Evolutionary conservation across 2,329 filamentous ascomycete species (phyloP).

Genomic region (Cladosporium sp.): DNA sequence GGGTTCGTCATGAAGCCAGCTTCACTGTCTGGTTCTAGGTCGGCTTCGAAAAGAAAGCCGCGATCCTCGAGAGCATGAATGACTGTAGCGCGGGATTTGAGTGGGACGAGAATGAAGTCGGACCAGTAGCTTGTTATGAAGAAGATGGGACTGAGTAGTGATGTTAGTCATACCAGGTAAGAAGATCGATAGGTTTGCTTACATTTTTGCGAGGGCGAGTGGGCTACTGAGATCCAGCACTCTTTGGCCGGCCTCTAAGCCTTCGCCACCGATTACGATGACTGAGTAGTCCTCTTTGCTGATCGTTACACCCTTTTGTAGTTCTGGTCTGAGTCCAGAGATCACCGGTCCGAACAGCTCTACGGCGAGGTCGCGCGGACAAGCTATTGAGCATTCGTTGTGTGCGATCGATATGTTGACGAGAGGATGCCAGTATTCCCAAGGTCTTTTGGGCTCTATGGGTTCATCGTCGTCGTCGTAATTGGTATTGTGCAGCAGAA

Average conservation of each 20-base stretch:
- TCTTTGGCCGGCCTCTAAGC: conserved; percentile 83
- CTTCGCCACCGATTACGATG: conserved; percentile 84
- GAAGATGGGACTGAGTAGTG: conserved; percentile 67
- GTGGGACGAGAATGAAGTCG: conserved; percentile 90
- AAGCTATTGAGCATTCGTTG: conserved; percentile 88
- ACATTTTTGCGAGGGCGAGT: conserved; percentile 84
- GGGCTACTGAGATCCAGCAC: conserved; percentile 90
- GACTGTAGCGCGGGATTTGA: conserved; percentile 68
- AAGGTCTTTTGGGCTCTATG: conserved; percentile 33
- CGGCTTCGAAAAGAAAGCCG: conserved; percentile 78
- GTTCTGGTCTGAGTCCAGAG: conserved; percentile 51
- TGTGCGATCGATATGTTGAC: conserved; percentile 91
- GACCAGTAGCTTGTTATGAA: conserved; percentile 99
- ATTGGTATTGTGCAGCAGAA: conserved; percentile 56
- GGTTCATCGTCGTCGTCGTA: conserved; percentile 40
- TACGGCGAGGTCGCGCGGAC: conserved; percentile 69
- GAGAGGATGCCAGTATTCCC: conserved; percentile 65
- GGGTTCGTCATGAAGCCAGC: conserved; percentile 46
- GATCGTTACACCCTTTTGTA: conserved; percentile 57
- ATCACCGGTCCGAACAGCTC: conserved; percentile 73
- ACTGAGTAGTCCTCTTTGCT: conserved; percentile 81
- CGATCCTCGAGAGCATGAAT: conserved; percentile 70
- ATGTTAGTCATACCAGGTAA: not conserved
- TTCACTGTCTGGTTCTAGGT: conserved; percentile 26
- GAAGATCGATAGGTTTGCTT: conserved; percentile 28